Conservation (phyloP, 163 green algal genomes). For the Chloromonas sp. region DNA sequence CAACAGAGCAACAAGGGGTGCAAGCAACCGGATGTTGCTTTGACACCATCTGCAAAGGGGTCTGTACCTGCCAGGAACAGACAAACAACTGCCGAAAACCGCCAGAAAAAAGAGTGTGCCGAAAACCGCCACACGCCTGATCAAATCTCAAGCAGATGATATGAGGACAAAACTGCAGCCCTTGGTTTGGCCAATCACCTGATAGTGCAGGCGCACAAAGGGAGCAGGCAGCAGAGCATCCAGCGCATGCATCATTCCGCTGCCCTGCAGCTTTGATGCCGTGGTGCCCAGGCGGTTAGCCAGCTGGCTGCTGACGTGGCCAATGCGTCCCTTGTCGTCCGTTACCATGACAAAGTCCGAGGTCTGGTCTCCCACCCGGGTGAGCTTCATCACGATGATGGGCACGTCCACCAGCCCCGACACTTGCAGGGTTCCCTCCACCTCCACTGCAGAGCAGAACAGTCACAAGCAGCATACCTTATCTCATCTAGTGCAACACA, state of each 20-base stretch:
- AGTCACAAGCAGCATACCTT: too few species aligned
- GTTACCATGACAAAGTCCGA: neutral
- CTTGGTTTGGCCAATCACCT: neutral
- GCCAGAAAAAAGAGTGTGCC: neutral
- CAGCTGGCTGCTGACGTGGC: neutral
- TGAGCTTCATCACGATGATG: too few species aligned
- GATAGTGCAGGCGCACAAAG: neutral
- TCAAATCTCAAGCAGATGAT: neutral
- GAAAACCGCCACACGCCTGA: neutral
- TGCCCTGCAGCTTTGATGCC: neutral
- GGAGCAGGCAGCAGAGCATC: neutral
- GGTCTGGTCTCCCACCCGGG: too few species aligned
- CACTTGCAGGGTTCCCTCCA: too few species aligned
- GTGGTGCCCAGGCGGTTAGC: neutral
- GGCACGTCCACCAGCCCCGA: too few species aligned
- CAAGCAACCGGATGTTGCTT: neutral
- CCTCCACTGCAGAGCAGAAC: too few species aligned
- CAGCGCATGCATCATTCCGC: neutral
- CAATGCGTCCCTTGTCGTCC: conserved; percentile 5
- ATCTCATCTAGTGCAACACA: too few species aligned
- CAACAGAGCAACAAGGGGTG: neutral
- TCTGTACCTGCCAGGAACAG: neutral
- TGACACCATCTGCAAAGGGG: neutral
- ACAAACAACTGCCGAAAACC: neutral
- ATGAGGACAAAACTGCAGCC: neutral